Evolutionary conservation across 371 early-diverging fungal species (phyloP).

Genomic region (Gilbertella persicaria): DNA sequence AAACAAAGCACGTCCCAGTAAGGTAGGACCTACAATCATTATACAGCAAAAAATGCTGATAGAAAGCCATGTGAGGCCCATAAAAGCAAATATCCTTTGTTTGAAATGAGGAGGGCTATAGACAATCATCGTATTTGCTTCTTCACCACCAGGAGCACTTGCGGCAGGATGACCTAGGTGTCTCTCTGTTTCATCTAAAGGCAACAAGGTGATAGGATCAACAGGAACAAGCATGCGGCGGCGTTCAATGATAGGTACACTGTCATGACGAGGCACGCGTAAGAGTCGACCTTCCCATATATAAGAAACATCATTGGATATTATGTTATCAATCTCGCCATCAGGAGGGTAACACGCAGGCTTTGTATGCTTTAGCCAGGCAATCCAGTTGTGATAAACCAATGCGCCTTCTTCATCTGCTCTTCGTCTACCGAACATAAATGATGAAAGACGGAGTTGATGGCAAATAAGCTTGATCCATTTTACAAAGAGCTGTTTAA

Average conservation of each 20-base stretch:
- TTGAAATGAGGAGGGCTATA: slow-evolving; percentile 71
- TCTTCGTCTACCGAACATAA: slow-evolving; percentile 73
- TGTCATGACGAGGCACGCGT: slow-evolving; percentile 62
- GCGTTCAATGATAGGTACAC: slow-evolving; percentile 11
- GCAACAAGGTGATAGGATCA: slow-evolving; percentile 4
- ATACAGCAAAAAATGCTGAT: slow-evolving; percentile 38
- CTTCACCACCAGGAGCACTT: slow-evolving; percentile 38
- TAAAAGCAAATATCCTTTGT: slow-evolving; percentile 47
- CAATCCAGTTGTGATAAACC: slow-evolving; percentile 15
- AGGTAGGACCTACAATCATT: slow-evolving; percentile 41
- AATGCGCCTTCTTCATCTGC: slow-evolving; percentile 55
- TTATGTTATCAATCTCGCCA: slow-evolving; percentile 47
- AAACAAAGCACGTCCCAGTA: slow-evolving; percentile 49
- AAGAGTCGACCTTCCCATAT: slow-evolving; percentile 23
- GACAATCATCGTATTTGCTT: slow-evolving; percentile 54
- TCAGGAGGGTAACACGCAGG: slow-evolving; percentile 21
- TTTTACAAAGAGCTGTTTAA: slow-evolving; percentile 42
- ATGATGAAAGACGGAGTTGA: slow-evolving; percentile 72
- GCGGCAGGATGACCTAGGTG: slow-evolving; percentile 59
- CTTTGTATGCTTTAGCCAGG: slow-evolving; percentile 9
- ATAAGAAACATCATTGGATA: slow-evolving; percentile 55
- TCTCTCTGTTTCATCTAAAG: slow-evolving; percentile 40
- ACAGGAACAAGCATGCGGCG: slow-evolving; percentile 26
- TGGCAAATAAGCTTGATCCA: slow-evolving; percentile 69
- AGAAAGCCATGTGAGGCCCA: slow-evolving; percentile 58